Evolutionary conservation across 805 yeast species (phyloP), one percentile per base, ranked within the genome.

Genomic region (Saturnispora mendoncae): DNA sequence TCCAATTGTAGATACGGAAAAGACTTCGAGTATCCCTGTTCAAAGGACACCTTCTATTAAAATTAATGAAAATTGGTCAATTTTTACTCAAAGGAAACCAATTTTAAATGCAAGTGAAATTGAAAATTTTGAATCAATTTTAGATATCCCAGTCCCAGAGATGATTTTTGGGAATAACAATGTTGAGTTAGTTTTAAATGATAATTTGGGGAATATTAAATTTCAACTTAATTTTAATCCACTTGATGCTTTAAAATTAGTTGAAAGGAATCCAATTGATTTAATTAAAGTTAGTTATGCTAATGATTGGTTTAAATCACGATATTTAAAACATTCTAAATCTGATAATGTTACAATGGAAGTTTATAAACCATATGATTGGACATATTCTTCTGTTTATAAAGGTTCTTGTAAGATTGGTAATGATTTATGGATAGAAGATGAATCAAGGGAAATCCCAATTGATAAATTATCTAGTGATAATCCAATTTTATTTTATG

Each of bases 91-190:
- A 24, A 77, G 86, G 57, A 73, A 74, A 38, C 94, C 97, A 1
- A 90, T 90, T 35, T 63, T 86, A 46, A 80, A 73, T 49, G 69
- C 87, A 2, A 66, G 60, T 2, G 95, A 87, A 54, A 72, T 90
- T 43, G 95, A 86, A 44, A 61, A 61, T 2, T 71, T 80, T 53
- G 83, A 77, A 46, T 58, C 72, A 4, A 56, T 78, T 39, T 69
- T 81, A 40, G 78, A 78, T 13, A 75, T 90, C 46, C 95, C 97
- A 0, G 62, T 90, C 33, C 99, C 99, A 0, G 99, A 92, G 58
- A 92, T 92, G 97, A 87, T 92, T 5, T 92, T 92, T 63, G 97
- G 97, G 8, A 76, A 84, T 50, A 88, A 84, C 55, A 61, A 62
- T 43, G 76, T 87, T 9, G 71, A 68, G 61, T 27, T 74, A 7